Evolutionary conservation across 2,329 filamentous ascomycete genomes (phyloP), one percentile per base, ranked within the genome.

Genomic region (Colletotrichum sansevieriae): DNA sequence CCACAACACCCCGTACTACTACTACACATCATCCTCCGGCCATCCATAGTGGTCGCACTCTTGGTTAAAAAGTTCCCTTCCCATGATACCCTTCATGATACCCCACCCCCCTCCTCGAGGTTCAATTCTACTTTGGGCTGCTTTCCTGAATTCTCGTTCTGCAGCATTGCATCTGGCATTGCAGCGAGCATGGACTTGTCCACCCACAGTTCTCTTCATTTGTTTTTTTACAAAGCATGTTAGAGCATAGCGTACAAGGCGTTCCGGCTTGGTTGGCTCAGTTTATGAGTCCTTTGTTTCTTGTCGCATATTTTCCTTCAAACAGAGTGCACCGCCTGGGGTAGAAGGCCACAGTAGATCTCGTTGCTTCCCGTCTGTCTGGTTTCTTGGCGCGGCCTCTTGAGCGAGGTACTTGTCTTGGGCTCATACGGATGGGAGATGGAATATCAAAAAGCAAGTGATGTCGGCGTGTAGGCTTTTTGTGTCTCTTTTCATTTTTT

Each of bases 21-120:
- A 80, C 75, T 47, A 74, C 69, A 25, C 70, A 64, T 12, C 70
- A 71, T 29, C 57, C 84, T 44, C 84, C 85, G 72, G 80, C 84
- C 35, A 84, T 89, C 43, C 84, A 86, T 71, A 87, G 83, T 72
- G 85, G 85, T 46, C 83, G 85, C 56, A 83, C 83, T 3, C 76
- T 87, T 66, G 84, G 84, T 41, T 87, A 76, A 82, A 63, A 54
- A 68, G 37, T 58, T 39, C 10, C 55, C 49, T 51, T 63, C 72
- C 58, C 60, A 70, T 69, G 65, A 72, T 72, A 71, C 70, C 70
- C 72, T 66, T 68, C 70, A 74, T 73, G 72, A 73, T 73, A 73
- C 72, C 72, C 72, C 63, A 54, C 63, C 59, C 60, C 65, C 55
- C 51, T 63, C 65, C 29, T 60, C 67, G 65, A 63, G 57, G 70